Evolutionary conservation across 192 early-diverging fungal species (phyloP), one percentile per base, ranked within the genome.

Genomic region (Helicostylum pulchrum): DNA sequence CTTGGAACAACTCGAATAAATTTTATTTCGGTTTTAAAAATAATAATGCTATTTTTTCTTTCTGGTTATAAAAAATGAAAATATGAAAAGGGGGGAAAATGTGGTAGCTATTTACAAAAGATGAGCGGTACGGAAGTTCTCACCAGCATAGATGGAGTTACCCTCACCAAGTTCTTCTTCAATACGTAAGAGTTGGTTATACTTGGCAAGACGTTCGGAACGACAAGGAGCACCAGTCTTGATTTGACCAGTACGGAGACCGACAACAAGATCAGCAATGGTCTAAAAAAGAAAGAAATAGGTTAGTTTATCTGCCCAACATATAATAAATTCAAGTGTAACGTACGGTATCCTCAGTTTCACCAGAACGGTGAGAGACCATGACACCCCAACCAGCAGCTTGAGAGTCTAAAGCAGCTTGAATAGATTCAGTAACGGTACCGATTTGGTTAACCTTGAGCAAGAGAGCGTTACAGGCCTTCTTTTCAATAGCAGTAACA

Each of bases 371-470:
- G 87, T 98, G 96, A 66, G 94, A 96, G 62, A 95, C 94, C 96
- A 98, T 98, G 78, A 97, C 94, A 70, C 96, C 96, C 96, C 96
- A 98, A 66, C 95, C 95, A 65, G 87, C 92, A 36, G 72, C 62
- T 66, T 92, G 91, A 60, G 94, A 85, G 53, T 83, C 72, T 66
- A 78, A 76, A 51, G 89, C 85, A 54, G 89, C 89, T 75, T 88
- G 82, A 80, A 98, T 98, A 59, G 89, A 91, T 83, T 98, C 96
- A 72, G 90, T 93, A 26, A 98, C 83, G 61, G 92, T 92, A 56
- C 96, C 96, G 79, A 98, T 98, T 80, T 97, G 96, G 88, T 98
- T 98, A 65, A 98, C 93, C 85, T 98, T 98, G 73, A 98, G 85
- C 74, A 98, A 82, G 45, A 98, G 85, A 7, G 86, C 92, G 69